Conservation (phyloP, 2,329 filamentous ascomycete genomes). For the Rhynchosporium secalis region DNA sequence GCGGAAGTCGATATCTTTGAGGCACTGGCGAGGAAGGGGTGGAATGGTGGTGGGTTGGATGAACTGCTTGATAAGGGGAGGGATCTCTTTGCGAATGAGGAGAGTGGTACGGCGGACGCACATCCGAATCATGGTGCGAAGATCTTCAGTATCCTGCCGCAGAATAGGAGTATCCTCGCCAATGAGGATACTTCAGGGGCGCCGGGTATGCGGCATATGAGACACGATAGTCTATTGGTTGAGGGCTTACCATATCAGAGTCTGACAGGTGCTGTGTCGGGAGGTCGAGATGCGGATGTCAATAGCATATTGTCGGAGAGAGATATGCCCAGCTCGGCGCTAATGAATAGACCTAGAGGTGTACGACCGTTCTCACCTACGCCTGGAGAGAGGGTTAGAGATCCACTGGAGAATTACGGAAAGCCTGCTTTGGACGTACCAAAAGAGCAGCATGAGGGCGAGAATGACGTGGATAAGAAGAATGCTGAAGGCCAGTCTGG, state of each 20-base stretch:
- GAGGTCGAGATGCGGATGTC: slow-evolving; percentile 42
- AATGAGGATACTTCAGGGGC: slow-evolving; percentile 41
- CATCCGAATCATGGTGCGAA: slow-evolving; percentile 47
- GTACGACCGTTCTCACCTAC: slow-evolving; percentile 61
- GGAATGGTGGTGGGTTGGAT: slow-evolving; percentile 66
- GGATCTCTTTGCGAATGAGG: slow-evolving; percentile 57
- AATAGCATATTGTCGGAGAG: slow-evolving; percentile 54
- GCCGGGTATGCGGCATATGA: slow-evolving; percentile 40
- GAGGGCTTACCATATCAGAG: slow-evolving; percentile 58
- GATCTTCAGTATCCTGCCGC: slow-evolving; percentile 64
- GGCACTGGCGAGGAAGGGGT: slow-evolving; percentile 64
- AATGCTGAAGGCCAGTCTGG: slow-evolving; percentile 20
- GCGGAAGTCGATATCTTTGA: slow-evolving; percentile 72
- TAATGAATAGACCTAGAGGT: slow-evolving; percentile 53
- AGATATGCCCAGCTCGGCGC: slow-evolving; percentile 28
- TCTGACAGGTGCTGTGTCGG: slow-evolving; percentile 49
- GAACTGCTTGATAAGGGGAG: slow-evolving; percentile 64
- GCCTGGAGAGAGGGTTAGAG: slow-evolving; percentile 25
- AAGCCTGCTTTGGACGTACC: slow-evolving; percentile 1
- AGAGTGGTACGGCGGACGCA: slow-evolving; percentile 35
- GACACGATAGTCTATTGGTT: slow-evolving; percentile 56
- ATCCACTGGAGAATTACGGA: slow-evolving; percentile 28
- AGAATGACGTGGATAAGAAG: slow-evolving; percentile 13
- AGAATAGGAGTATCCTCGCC: slow-evolving; percentile 59
- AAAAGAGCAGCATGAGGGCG: slow-evolving; percentile 10